A percentile compares a stretch with the other conserved stretches of the same genome.
Conservation (phyloP, 345 rosid genomes). For the Syzygium grande region DNA sequence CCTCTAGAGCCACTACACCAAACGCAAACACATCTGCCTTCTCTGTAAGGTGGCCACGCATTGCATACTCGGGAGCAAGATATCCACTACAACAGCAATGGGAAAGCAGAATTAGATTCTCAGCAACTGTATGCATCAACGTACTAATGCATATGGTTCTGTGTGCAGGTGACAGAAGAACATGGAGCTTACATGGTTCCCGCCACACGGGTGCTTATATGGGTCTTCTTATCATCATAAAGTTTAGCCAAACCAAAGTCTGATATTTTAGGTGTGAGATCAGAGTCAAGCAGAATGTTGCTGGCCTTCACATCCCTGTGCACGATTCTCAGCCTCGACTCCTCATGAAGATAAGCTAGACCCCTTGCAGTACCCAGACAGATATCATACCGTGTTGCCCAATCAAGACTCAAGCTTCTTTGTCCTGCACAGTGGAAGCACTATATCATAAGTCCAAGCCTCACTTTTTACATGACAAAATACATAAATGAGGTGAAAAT, state of each 20-base stretch:
- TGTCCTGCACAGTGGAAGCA: conserved; percentile 22
- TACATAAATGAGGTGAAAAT: neutral
- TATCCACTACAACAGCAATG: conserved; percentile 26
- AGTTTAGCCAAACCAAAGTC: conserved; percentile 64
- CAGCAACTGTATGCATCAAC: neutral
- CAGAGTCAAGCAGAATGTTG: conserved; percentile 39
- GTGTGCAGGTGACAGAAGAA: neutral
- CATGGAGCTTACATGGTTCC: conserved; percentile 39
- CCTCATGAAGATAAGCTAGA: conserved; percentile 52
- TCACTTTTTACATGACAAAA: neutral
- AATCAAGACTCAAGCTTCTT: conserved; percentile 21
- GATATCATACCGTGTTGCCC: conserved; percentile 31
- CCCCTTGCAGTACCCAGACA: conserved; percentile 55
- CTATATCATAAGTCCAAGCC: neutral
- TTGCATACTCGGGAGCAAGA: conserved; percentile 70
- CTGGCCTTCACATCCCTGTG: conserved; percentile 55
- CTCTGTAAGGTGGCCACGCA: conserved; percentile 68
- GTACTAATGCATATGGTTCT: neutral
- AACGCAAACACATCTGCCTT: conserved; percentile 67
- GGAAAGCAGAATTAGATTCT: neutral
- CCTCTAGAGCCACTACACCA: conserved; percentile 55
- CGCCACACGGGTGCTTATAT: conserved; percentile 54
- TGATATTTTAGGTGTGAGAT: conserved; percentile 45
- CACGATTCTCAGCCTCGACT: conserved; percentile 49
- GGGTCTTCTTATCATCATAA: conserved; percentile 45